Conservation (phyloP, 257 asterid genomes). For the Jacaranda copaia region DNA sequence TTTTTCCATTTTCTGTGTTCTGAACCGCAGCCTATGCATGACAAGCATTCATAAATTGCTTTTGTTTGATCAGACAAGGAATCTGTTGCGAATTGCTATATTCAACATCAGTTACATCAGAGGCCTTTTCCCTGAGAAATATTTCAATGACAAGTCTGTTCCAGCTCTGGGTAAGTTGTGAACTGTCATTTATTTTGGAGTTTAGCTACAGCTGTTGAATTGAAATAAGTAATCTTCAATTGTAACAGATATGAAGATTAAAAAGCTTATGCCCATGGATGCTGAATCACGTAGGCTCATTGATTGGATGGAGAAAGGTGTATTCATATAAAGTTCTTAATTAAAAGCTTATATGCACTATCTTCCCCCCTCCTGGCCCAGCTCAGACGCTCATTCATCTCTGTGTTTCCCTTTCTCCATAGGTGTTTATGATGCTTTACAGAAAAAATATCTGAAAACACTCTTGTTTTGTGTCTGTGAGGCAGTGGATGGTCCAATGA, state of each 20-base stretch:
- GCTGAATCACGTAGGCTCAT: constrained; percentile 94
- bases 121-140: constrained; percentile 94
- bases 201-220: not conserved
- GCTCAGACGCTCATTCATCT: constrained; percentile 37
- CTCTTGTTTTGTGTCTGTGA: constrained; percentile 89
- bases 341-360: constrained; percentile 26
- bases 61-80: constrained; percentile 74
- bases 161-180: constrained; percentile 86
- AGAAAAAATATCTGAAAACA: constrained; percentile 90
- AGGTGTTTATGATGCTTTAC: constrained; percentile 97
- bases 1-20: constrained; percentile 9
- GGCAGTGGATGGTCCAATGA: constrained; percentile 82
- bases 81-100: constrained; percentile 92
- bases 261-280: constrained; percentile 98
- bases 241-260: constrained; percentile 86
- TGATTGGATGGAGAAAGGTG: constrained; percentile 99
- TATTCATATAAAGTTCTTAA: constrained; percentile 23
- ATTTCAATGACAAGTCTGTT: constrained; percentile 89
- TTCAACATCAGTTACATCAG: constrained; percentile 96
- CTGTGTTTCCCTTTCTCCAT: constrained; percentile 26
- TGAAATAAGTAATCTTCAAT: constrained; percentile 33
- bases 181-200: constrained; percentile 6
- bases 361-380: constrained; percentile 8
- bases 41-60: constrained; percentile 31
- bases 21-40: not conserved